These are phyloP conservation scores for Tillandsia fasciculata DNA, from an alignment of 176 grass and related monocot species.

Conservation along the genomic window DNA sequence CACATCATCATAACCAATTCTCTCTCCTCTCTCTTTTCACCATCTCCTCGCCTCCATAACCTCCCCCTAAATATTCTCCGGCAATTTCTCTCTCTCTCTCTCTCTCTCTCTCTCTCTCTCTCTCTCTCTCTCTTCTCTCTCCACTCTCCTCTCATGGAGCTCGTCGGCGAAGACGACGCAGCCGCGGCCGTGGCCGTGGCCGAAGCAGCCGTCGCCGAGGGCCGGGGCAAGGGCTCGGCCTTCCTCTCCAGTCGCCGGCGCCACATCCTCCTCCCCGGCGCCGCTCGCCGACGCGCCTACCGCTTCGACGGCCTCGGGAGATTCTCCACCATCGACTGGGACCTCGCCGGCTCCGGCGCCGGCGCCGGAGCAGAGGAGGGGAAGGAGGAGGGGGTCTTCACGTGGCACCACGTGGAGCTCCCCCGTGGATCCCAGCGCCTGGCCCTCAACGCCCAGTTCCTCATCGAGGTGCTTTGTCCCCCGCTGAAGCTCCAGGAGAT, in stretches of 20 bases:
- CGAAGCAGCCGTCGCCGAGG: conserved; percentile 12
- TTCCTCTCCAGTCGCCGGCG: background rate
- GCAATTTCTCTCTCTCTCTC: background rate
- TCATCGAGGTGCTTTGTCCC: conserved; percentile 76
- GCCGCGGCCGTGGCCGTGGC: background rate
- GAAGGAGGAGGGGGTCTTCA: conserved; percentile 19
- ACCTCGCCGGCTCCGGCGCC: conserved; percentile 1
- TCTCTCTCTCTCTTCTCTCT: background rate
- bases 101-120: background rate
- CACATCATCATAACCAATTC: too few species aligned
- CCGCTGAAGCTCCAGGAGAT: conserved; percentile 92
- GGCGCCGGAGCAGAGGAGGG: background rate
- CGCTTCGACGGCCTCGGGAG: conserved; percentile 46
- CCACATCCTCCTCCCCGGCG: conserved; percentile 28
- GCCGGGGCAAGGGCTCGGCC: background rate
- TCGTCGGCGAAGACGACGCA: background rate
- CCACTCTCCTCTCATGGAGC: background rate
- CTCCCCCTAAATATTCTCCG: background rate
- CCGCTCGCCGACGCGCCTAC: conserved; percentile 48
- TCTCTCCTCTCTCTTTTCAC: too few species aligned
- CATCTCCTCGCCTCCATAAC: too few species aligned
- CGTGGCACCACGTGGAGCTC: conserved; percentile 88
- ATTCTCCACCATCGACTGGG: conserved; percentile 32
- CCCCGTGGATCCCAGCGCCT: conserved; percentile 41
- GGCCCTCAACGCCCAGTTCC: conserved; percentile 59